Base-by-base conservation (phyloP, 116 monocot genomes). In the Thalassia testudinum region DNA sequence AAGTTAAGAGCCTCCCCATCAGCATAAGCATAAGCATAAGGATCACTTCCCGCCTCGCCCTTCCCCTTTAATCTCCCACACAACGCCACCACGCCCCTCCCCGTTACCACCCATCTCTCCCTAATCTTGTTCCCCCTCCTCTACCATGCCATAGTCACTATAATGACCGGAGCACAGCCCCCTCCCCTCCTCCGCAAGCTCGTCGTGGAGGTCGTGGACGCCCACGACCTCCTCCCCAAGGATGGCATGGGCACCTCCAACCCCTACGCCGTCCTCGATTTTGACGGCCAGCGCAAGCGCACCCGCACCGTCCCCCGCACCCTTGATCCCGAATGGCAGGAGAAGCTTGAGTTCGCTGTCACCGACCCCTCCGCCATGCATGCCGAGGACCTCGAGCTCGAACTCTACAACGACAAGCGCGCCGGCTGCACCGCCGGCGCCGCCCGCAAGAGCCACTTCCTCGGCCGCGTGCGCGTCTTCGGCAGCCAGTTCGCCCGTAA, bases 191-290 rank as follows among this genome's bases (percentile, higher is more conserved):
- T 16, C 15, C 45, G 45, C 18, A 87, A 72, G 69, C 76, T 95
- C 30, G 64, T 47, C 1, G 95, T 95, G 16, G 95, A 95, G 64
- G 84, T 85, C n/a, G 42, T 74, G n/a, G 88, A 95, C 62, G 95
- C 81, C 43, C 87, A 87, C 1, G 88, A 84, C 53, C 88, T 95
- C 40, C 17, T 81, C 59, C 85, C 95, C 42, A 95, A 95, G 62
- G 95, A 95, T 59, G 95, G 95, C 5, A 76, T 78, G 25, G 95
- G 95, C 59, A 81, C 72, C 45, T 83, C 74, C 43, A 84, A 78
- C 65, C 68, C 95, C 23, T 95, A 79, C 67, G 95, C 81, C 7
- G 88, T 87, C 15, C 71, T 78, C 23, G 95, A 87, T 24, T 95
- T 87, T 49, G 81, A 70, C 49, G 88, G 95, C 19, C 88, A 88